phyloP scores from a whole-genome alignment of 192 early-diverging fungal species.

The Umbelopsis sp. region DNA sequence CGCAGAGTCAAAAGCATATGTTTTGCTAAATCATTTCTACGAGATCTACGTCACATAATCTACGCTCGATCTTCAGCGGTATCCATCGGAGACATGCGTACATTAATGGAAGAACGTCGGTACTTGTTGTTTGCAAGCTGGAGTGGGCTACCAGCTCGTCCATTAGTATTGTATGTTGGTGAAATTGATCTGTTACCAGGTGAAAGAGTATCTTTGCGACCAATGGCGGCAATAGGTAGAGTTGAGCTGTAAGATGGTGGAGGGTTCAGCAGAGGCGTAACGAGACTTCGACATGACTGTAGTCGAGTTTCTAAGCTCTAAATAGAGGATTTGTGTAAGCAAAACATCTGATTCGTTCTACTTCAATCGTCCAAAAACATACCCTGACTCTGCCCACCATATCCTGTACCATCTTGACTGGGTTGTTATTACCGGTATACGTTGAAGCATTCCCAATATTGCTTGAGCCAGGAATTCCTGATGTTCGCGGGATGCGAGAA shows the following conservation, averaged over 20 bases:
- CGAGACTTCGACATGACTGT: constrained; percentile 72
- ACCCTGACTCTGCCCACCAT: constrained; percentile 80
- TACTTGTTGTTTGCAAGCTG: constrained; percentile 37
- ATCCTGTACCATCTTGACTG: constrained; percentile 71
- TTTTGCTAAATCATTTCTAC: background rate
- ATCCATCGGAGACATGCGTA: constrained; percentile 11
- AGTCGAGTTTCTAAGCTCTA: constrained; percentile 73
- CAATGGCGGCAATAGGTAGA: constrained; percentile 21
- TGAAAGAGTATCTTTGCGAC: constrained; percentile 21
- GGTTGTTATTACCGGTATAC: constrained; percentile 48
- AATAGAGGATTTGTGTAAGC: background rate
- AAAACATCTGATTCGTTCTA: background rate
- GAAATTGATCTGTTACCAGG: constrained; percentile 18
- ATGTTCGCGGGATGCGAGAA: constrained; percentile 19
- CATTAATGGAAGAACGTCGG: constrained; percentile 29
- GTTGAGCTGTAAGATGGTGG: constrained; percentile 46
- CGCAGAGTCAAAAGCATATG: background rate
- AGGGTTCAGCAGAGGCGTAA: constrained; percentile 70
- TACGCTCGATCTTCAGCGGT: constrained; percentile 4
- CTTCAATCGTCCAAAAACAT: background rate
- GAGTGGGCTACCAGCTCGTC: constrained; percentile 27
- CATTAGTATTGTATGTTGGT: constrained; percentile 25
- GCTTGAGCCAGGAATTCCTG: constrained; percentile 29
- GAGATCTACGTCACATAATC: background rate
- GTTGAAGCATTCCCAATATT: constrained; percentile 20